phyloP scores from a whole-genome alignment of 1,139 yeast species.

The Nakaseomyces bracarensis region DNA sequence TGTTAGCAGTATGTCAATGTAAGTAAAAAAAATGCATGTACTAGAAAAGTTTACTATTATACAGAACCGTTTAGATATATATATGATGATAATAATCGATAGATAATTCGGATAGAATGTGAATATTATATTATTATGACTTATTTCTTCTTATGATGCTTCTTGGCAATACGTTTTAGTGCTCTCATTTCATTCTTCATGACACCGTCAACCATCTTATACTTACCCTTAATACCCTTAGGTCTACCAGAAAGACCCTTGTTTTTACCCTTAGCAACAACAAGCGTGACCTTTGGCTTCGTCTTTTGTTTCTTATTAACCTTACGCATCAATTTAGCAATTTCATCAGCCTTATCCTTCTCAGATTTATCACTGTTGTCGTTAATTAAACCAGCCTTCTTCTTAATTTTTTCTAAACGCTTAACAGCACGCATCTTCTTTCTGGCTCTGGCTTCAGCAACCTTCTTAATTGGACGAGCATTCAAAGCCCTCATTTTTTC shows the following conservation, averaged over 20 bases:
- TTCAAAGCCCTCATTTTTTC: slow-evolving; percentile 85
- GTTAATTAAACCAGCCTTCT: slow-evolving; percentile 86
- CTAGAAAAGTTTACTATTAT: slow-evolving; percentile 1
- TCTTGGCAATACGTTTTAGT: slow-evolving; percentile 79
- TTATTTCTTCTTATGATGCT: slow-evolving; percentile 43
- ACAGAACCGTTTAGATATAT: neutral
- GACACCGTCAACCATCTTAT: slow-evolving; percentile 98
- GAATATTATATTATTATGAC: neutral
- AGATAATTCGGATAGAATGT: neutral
- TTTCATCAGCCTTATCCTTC: slow-evolving; percentile 90
- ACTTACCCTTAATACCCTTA: slow-evolving; percentile 91
- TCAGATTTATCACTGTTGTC: slow-evolving; percentile 85
- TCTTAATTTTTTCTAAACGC: slow-evolving; percentile 82
- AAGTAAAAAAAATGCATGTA: neutral
- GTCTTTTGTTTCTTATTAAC: slow-evolving; percentile 66
- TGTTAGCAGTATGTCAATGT: neutral
- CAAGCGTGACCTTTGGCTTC: slow-evolving; percentile 79
- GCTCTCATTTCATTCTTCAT: slow-evolving; percentile 97
- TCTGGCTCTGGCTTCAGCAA: slow-evolving; percentile 92
- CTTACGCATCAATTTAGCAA: slow-evolving; percentile 75
- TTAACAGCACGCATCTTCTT: slow-evolving; percentile 90
- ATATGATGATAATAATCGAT: neutral
- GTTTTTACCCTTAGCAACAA: slow-evolving; percentile 82
- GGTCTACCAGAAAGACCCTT: slow-evolving; percentile 92
- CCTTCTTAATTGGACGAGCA: slow-evolving; percentile 97